Base-by-base conservation (phyloP, 1,284 basidiomycete species). In the Termitomyces sp. region DNA sequence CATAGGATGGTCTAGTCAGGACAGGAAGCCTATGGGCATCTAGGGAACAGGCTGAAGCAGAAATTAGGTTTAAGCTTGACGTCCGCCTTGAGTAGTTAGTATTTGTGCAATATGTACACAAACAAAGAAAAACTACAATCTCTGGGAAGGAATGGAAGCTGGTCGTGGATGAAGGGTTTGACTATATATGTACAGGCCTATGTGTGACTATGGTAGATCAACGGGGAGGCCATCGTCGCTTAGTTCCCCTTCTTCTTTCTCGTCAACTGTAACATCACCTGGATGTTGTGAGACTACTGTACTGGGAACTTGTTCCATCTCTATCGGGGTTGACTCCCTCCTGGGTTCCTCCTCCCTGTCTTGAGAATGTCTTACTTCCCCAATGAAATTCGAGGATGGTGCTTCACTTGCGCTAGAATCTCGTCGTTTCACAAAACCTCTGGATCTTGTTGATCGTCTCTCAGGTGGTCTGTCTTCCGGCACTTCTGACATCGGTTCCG, bases 391-490 rank as follows among this genome's bases (percentile, higher is more conserved):
- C 5, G 74, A 71, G 15, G 74, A 70, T 3, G 53, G 53, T 4
- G 73, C 71, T 52, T 79, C 70, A 53, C 73, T 74, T 15, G 65
- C 72, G 52, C 73, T 78, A 8, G 79, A 79, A 53, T 73, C 71
- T 33, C 75, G 68, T 24, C 75, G 71, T 55, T 70, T 71, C n/a
- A 59, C 55, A 33, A 59, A 59, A 38, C 68, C 71, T 52, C 73
- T 71, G 17, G 77, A 73, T 50, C 79, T 70, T 19, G 76, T 77
- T 49, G 77, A 71, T 44, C 80, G 70, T 42, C 80, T 71, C 56
- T 76, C 76, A 1, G 69, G 66, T 41, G 67, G 69, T 56, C 64
- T 63, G 30, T 66, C 62, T 19, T 65, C 60, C 28, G 54, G 55
- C 40, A 61, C 58, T 21, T 68, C 68, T 21, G 62, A 60, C 33